Conservation (phyloP, 1,284 basidiomycete species). For the Crucibulum cyathiforme region DNA sequence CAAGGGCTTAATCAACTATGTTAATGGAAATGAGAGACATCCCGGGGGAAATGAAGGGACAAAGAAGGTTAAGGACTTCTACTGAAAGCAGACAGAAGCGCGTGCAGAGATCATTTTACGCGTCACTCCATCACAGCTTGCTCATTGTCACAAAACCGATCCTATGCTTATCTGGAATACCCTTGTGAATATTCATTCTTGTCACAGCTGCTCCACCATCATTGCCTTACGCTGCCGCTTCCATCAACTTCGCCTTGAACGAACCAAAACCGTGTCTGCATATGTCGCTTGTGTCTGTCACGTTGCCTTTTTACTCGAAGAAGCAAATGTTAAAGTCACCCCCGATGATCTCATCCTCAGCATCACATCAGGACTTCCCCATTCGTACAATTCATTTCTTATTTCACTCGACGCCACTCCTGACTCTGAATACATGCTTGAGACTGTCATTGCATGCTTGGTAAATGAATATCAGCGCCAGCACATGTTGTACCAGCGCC, state of each 20-base stretch:
- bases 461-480: slow-evolving; percentile 11
- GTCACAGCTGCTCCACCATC: slow-evolving; percentile 8
- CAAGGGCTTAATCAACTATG: no score
- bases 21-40: not conserved
- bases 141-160: slow-evolving; percentile 6
- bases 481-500: not conserved
- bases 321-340: slow-evolving; percentile 1
- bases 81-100: not conserved
- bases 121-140: slow-evolving; percentile 8
- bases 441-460: slow-evolving; percentile 7
- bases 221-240: slow-evolving; percentile 11
- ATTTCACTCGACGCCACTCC: slow-evolving; percentile 13
- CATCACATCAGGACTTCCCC: slow-evolving; percentile 13
- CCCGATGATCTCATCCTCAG: slow-evolving; percentile 15
- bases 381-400: slow-evolving; percentile 13
- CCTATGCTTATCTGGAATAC: slow-evolving; percentile 8
- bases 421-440: slow-evolving; percentile 5
- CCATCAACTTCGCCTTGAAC: slow-evolving; percentile 9
- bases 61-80: slow-evolving; percentile 5
- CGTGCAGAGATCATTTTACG: slow-evolving; percentile 4
- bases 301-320: slow-evolving; percentile 8
- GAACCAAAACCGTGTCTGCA: slow-evolving; percentile 8
- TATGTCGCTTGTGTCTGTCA: slow-evolving; percentile 9
- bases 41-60: not conserved
- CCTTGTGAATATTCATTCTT: slow-evolving; percentile 4